A percentile compares a stretch with the other conserved stretches of the same genome.
phyloP scores from a whole-genome alignment of 78 protist genomes.

The Dictyostelium capitatum region DNA sequence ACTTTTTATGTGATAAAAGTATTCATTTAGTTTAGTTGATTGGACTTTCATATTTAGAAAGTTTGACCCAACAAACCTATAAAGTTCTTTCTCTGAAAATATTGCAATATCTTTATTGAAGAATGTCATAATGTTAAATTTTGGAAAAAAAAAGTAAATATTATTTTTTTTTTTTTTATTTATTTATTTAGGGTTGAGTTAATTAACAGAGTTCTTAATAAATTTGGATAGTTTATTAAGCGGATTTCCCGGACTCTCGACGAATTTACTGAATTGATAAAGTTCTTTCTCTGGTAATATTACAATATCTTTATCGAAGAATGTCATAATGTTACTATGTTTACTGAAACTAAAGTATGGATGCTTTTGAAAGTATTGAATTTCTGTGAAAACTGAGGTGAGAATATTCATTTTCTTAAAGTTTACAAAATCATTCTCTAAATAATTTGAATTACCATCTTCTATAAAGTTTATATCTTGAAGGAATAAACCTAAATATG shows the following conservation, averaged over 20 bases:
- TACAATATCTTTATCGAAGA: conserved; percentile 51
- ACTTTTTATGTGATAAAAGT: too few species aligned
- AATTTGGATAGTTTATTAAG: conserved; percentile 40
- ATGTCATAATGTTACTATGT: conserved; percentile 9
- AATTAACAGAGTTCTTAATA: neutral
- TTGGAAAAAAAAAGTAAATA: too few species aligned
- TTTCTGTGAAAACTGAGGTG: conserved; percentile 25
- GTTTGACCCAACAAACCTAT: too few species aligned
- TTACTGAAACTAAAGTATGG: conserved; percentile 57
- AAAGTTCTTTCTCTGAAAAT: too few species aligned
- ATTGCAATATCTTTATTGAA: too few species aligned
- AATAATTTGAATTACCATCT: conserved; percentile 80
- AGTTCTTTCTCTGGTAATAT: conserved; percentile 73
- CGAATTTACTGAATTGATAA: conserved; percentile 59
- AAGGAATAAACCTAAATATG: conserved; percentile 86
- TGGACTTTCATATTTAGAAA: too few species aligned
- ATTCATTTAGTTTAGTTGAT: too few species aligned
- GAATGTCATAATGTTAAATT: too few species aligned
- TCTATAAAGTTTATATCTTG: conserved; percentile 88
- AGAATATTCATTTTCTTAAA: conserved; percentile 69
- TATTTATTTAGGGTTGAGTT: neutral
- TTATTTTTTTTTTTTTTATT: neutral
- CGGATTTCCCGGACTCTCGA: conserved; percentile 66
- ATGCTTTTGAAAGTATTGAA: conserved; percentile 71
- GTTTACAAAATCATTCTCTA: conserved; percentile 21